phyloP scores from a whole-genome alignment of 116 monocot species.

The Dioscorea cayenensis region DNA sequence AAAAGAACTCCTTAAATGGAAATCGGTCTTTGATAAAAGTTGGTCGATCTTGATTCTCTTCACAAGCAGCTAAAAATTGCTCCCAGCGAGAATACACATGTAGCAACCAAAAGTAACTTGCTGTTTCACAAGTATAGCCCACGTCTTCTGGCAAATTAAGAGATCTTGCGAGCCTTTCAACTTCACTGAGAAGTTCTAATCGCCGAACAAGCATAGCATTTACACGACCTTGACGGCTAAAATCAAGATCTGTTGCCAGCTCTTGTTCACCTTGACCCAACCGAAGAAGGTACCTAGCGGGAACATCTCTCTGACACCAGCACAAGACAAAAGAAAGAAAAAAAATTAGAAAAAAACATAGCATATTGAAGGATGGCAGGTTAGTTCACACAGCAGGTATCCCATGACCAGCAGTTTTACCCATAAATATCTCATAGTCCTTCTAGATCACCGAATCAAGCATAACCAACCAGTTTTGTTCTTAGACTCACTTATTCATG shows the following conservation, averaged over 20 bases:
- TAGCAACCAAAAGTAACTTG: conserved; percentile 92
- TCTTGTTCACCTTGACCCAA: conserved; percentile 99
- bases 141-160: conserved; percentile 87
- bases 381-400: neutral
- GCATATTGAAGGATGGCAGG: neutral
- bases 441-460: too few species aligned
- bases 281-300: conserved; percentile 94
- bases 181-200: conserved; percentile 80
- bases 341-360: neutral
- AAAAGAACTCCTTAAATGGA: conserved; percentile 82
- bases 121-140: conserved; percentile 97
- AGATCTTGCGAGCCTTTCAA: conserved; percentile 81
- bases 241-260: conserved; percentile 97
- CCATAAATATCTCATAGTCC: neutral
- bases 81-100: conserved; percentile 99
- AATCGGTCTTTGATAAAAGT: conserved; percentile 79
- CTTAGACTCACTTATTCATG: too few species aligned
- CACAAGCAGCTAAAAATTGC: conserved; percentile 84
- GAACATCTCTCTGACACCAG: conserved; percentile 78
- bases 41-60: conserved; percentile 64
- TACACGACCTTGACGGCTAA: conserved; percentile 96
- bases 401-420: neutral
- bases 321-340: too few species aligned
- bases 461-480: too few species aligned
- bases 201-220: conserved; percentile 96